These are phyloP conservation scores for Colletotrichum caudatum DNA, from an alignment of 2,329 filamentous ascomycete species.

Conservation along the genomic window DNA sequence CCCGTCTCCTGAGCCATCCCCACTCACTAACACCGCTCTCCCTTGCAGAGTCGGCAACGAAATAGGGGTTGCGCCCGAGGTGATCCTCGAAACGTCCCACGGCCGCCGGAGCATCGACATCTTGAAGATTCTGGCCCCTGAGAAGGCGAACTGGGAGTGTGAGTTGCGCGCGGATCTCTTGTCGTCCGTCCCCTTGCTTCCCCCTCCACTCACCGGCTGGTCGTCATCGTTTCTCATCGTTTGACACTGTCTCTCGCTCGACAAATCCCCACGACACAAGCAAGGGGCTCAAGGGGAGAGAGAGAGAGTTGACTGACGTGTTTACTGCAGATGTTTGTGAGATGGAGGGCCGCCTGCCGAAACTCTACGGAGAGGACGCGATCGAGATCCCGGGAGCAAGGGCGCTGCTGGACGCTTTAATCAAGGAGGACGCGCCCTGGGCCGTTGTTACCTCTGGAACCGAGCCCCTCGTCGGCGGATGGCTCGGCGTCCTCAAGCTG, in stretches of 20 bases:
- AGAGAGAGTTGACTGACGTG: constrained; percentile 18
- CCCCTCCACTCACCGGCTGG: constrained; percentile 2
- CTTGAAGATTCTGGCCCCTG: constrained; percentile 80
- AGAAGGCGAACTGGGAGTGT: constrained; percentile 95
- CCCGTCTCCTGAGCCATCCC: constrained; percentile 5
- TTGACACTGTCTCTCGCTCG: constrained; percentile 1
- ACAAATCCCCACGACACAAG: neutral
- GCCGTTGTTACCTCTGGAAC: constrained; percentile 87
- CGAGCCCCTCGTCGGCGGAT: constrained; percentile 74
- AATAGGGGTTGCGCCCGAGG: constrained; percentile 84
- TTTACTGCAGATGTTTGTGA: constrained; percentile 75
- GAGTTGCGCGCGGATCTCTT: constrained; percentile 57
- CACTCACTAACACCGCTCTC: constrained; percentile 42
- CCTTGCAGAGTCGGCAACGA: constrained; percentile 77
- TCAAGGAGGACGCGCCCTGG: constrained; percentile 76
- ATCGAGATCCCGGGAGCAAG: constrained; percentile 88
- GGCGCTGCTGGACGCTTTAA: constrained; percentile 74
- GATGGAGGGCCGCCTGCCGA: constrained; percentile 83
- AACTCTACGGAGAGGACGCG: constrained; percentile 80
- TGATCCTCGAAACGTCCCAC: constrained; percentile 91
- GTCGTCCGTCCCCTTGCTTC: constrained; percentile 30
- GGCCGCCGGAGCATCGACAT: constrained; percentile 91
- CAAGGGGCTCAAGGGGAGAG: constrained; percentile 10
- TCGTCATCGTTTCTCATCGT: neutral
- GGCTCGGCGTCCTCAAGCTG: constrained; percentile 76